These are phyloP conservation scores for Aspergillus neoniger DNA, from an alignment of 2,329 filamentous ascomycete genomes.

Conservation along the genomic window DNA sequence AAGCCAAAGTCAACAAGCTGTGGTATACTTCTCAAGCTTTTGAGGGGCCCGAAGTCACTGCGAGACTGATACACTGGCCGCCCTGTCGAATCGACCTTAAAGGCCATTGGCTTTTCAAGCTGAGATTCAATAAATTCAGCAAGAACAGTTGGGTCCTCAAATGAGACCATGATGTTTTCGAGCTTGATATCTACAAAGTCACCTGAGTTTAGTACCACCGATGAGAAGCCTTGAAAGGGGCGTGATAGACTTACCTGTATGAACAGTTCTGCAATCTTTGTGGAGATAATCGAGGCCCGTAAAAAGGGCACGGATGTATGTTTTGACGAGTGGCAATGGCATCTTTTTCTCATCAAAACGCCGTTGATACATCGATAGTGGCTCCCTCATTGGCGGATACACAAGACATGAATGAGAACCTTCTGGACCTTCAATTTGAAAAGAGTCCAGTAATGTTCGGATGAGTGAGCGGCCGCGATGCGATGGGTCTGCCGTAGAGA, in stretches of 20 bases:
- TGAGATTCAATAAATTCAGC: conserved; percentile 35
- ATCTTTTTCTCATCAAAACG: conserved; percentile 35
- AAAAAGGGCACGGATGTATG: conserved; percentile 41
- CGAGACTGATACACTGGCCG: conserved; percentile 38
- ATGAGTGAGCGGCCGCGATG: conserved; percentile 39
- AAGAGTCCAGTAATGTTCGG: conserved; percentile 38
- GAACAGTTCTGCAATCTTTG: conserved; percentile 42
- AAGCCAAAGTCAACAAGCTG: conserved; percentile 42
- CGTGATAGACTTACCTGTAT: conserved; percentile 38
- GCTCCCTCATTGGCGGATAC: conserved; percentile 43
- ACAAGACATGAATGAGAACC: conserved; percentile 42
- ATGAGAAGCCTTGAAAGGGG: too few relatives aligned
- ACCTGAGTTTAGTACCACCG: too few relatives aligned
- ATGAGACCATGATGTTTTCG: conserved; percentile 46
- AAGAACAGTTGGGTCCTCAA: conserved; percentile 35
- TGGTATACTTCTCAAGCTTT: conserved; percentile 30
- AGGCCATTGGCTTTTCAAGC: conserved; percentile 35
- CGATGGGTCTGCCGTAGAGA: conserved; percentile 33
- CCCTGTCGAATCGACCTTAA: conserved; percentile 36
- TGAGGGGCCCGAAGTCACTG: conserved; percentile 36
- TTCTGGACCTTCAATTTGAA: conserved; percentile 33
- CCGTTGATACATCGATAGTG: conserved; percentile 38
- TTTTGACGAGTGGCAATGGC: conserved; percentile 38
- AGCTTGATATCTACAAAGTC: conserved; percentile 44
- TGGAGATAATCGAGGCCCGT: conserved; percentile 49